phyloP scores from a whole-genome alignment of 208 protist species.

The Leishmania arabica region DNA sequence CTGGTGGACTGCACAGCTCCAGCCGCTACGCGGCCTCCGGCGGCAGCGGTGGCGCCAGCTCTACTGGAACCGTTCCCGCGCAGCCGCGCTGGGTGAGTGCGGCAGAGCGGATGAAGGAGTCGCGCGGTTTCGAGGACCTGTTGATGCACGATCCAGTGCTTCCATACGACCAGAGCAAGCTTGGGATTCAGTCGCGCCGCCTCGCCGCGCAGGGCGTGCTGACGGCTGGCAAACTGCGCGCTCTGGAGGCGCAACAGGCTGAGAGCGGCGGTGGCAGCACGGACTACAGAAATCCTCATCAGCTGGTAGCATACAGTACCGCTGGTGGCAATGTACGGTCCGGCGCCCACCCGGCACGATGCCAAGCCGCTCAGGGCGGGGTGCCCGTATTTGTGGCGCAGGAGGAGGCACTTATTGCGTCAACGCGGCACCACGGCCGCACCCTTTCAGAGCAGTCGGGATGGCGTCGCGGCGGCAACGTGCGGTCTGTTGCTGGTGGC shows the following conservation, averaged over 20 bases:
- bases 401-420: slow-evolving; percentile 32
- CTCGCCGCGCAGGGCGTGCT: slow-evolving; percentile 46
- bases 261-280: background rate
- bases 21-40: slow-evolving; percentile 9
- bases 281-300: slow-evolving; percentile 1
- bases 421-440: slow-evolving; percentile 17
- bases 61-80: background rate
- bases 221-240: slow-evolving; percentile 55
- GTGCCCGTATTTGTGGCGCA: slow-evolving; percentile 28
- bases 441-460: slow-evolving; percentile 25
- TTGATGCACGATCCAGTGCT: slow-evolving; percentile 36
- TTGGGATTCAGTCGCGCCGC: slow-evolving; percentile 42
- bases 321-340: slow-evolving; percentile 1
- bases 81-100: slow-evolving; percentile 57
- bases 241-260: slow-evolving; percentile 38
- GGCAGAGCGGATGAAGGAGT: slow-evolving; percentile 47
- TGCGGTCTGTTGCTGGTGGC: slow-evolving; percentile 16
- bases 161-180: slow-evolving; percentile 51
- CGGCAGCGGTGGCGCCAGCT: slow-evolving; percentile 9
- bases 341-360: background rate
- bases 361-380: background rate
- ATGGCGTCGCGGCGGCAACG: slow-evolving; percentile 18
- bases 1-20: slow-evolving; percentile 16
- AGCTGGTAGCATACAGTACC: slow-evolving; percentile 15
- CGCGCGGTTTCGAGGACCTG: slow-evolving; percentile 12